phyloP scores from a whole-genome alignment of 768 basidiomycete species.

The Trametes villosa region DNA sequence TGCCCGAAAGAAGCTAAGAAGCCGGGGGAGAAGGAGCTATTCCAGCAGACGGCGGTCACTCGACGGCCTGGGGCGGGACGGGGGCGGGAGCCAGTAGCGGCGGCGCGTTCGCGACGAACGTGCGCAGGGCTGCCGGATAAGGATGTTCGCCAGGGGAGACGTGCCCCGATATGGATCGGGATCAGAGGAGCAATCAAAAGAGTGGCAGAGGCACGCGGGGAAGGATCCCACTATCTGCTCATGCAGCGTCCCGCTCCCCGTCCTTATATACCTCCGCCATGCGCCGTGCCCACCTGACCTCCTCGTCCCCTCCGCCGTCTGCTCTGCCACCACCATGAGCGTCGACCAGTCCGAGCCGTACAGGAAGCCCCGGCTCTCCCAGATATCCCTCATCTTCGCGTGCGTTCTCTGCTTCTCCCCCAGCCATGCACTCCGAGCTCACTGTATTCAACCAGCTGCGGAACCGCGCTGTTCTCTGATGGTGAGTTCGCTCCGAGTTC shows the following conservation, averaged over 20 bases:
- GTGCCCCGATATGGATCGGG: slow-evolving; percentile 11
- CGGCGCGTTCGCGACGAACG: slow-evolving; percentile 17
- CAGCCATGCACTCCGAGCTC: background rate
- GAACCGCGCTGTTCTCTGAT: slow-evolving; percentile 88
- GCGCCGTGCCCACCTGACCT: background rate
- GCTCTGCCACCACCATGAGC: slow-evolving; percentile 8
- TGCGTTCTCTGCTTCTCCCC: slow-evolving; percentile 42
- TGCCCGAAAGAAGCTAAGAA: no score
- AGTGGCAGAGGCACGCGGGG: slow-evolving; percentile 17
- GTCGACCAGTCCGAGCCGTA: slow-evolving; percentile 12
- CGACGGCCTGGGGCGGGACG: background rate
- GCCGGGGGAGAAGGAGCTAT: no score
- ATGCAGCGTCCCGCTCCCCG: background rate
- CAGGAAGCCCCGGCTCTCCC: slow-evolving; percentile 38
- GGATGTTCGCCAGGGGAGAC: slow-evolving; percentile 3
- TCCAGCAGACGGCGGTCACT: no score
- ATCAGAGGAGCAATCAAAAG: slow-evolving; percentile 12
- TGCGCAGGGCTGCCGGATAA: slow-evolving; percentile 14
- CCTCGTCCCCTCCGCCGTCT: slow-evolving; percentile 14
- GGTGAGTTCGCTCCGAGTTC: slow-evolving; percentile 44
- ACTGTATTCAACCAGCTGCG: slow-evolving; percentile 55
- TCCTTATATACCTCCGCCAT: slow-evolving; percentile 17
- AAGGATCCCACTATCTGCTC: background rate
- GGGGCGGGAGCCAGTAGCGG: background rate
- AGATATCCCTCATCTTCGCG: slow-evolving; percentile 88